Conservation (phyloP, 2,329 filamentous ascomycete species). For the Monilinia fructigena region DNA sequence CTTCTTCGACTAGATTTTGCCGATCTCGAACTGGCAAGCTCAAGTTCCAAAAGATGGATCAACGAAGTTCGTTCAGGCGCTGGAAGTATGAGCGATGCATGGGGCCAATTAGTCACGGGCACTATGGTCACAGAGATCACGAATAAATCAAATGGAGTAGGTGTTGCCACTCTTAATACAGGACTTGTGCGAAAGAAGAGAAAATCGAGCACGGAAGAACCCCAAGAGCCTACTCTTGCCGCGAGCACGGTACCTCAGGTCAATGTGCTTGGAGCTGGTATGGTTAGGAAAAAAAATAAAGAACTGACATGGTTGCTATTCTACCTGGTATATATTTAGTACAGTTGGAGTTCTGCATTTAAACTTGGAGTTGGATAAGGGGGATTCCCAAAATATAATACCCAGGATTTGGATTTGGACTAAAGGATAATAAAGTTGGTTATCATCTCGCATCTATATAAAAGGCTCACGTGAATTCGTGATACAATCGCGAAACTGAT, state of each 20-base stretch:
- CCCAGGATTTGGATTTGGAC: constrained; percentile 22
- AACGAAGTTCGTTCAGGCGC: constrained; percentile 58
- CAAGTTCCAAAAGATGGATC: constrained; percentile 69
- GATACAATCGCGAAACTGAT: not conserved
- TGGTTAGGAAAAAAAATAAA: constrained; percentile 60
- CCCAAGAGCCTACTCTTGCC: constrained; percentile 15
- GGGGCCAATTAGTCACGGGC: constrained; percentile 54
- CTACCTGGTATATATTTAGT: not conserved
- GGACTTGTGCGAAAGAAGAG: constrained; percentile 52
- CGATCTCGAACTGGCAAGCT: constrained; percentile 58
- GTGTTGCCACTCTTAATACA: constrained; percentile 42
- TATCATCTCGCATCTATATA: constrained; percentile 3
- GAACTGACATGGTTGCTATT: constrained; percentile 29
- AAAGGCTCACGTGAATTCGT: constrained; percentile 3
- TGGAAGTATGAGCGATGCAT: constrained; percentile 43
- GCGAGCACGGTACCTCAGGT: constrained; percentile 33
- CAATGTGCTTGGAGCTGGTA: constrained; percentile 51
- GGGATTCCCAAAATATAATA: not conserved
- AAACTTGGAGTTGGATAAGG: constrained; percentile 15
- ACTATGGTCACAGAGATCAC: constrained; percentile 38
- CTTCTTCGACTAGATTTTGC: constrained; percentile 74
- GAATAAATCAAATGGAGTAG: constrained; percentile 24
- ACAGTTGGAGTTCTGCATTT: not conserved
- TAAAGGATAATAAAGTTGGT: constrained; percentile 4
- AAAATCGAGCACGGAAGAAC: constrained; percentile 40